Percentiles rank a stretch among this genome's conserved stretches.
These are phyloP conservation scores for Podila epicladia DNA, from an alignment of 192 early-diverging fungal species.

Conservation along the genomic window DNA sequence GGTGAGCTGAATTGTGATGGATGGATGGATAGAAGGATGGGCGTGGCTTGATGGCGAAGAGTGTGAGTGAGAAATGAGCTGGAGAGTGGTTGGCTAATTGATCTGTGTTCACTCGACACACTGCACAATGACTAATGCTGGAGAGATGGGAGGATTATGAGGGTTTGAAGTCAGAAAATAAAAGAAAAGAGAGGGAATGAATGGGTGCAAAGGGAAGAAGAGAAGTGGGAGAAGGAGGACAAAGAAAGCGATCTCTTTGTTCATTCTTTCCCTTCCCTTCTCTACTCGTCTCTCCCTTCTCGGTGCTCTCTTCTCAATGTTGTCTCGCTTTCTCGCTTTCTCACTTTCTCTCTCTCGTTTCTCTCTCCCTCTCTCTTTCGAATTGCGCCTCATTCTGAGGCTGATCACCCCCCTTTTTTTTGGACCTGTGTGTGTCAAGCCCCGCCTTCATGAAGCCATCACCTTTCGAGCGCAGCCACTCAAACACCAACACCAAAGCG, in stretches of 20 bases:
- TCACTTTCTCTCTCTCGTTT: background rate
- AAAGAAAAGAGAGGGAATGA: background rate
- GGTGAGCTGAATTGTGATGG: no score
- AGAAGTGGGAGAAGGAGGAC: background rate
- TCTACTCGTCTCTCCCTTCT: background rate
- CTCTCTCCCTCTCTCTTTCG: background rate
- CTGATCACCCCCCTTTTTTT: no score
- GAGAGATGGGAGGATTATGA: background rate
- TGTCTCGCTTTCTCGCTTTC: background rate
- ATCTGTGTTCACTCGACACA: background rate
- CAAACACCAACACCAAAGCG: no score
- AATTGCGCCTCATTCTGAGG: no score
- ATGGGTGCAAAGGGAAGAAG: background rate
- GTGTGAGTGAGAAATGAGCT: conserved; percentile 5
- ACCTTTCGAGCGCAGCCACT: no score
- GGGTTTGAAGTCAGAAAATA: background rate
- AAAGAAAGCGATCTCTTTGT: background rate
- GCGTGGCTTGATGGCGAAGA: background rate
- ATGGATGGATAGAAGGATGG: no score
- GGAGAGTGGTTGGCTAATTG: background rate
- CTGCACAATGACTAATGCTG: no score
- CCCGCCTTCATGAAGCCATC: no score
- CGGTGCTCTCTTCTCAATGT: background rate
- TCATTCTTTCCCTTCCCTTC: background rate
- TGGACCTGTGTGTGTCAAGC: no score